Base-by-base conservation (phyloP, 306 rosid species). In the Begonia masoniana region DNA sequence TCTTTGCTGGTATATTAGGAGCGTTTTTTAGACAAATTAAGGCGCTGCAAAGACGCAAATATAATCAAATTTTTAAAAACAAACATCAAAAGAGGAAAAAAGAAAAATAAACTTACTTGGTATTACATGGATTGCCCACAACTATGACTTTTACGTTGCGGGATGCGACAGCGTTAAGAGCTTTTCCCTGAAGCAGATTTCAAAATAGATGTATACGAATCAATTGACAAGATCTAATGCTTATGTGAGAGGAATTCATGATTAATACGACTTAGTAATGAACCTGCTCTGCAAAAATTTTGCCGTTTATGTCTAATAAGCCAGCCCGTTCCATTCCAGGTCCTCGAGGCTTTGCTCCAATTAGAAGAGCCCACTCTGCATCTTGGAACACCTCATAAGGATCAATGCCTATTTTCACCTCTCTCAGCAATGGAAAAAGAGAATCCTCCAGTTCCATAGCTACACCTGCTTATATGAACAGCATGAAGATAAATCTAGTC, bases 361-460 rank as follows among this genome's bases (percentile, higher is more conserved):
- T 86, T 51, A 91, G 70, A 64, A 91, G 74, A 21, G 94, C 96
- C 99, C 99, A 91, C 39, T 81, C 96, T 47, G 64, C 96, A 72
- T 83, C 96, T 91, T 81, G 85, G 85, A 86, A 91, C 47, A 91
- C 96, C 58, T 91, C 99, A 62, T 77, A 83, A 21, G 99, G 81
- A 78, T 91, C 88, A 70, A 83, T 73, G 54, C 99, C 70, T 60
- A 91, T 86, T 49, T 66, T 74, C 52, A 91, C 99, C 72, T 91
- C 99, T 68, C 96, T 79, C 62, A 91, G 54, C 67, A 91, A 64
- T 43, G 99, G 99, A 74, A 76, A 91, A 73, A 91, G 67, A 31
- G 86, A 91, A 62, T 91, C 99, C 76, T 91, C 99, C 73, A 91
- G 61, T 70, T 91, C 99, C 99, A 91, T 91, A 31, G 99, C 99